Conservation (phyloP, 306 rosid species). For the Carpinus fangiana region DNA sequence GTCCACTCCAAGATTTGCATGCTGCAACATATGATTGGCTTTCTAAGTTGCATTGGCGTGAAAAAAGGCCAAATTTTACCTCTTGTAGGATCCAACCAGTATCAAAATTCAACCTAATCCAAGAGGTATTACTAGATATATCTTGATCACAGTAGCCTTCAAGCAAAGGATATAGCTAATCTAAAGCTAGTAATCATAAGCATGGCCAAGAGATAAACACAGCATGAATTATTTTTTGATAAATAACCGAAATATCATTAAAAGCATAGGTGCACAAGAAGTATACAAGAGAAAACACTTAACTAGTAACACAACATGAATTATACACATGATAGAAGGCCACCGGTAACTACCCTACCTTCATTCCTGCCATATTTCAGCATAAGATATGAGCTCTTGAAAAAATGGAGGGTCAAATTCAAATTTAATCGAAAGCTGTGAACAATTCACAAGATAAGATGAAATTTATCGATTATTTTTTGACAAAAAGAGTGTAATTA, state of each 20-base stretch:
- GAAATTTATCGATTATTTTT: too few relatives aligned
- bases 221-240: background rate
- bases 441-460: background rate
- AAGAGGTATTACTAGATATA: background rate
- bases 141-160: background rate
- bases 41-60: background rate
- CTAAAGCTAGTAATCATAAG: background rate
- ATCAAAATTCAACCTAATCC: background rate
- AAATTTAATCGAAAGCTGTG: background rate
- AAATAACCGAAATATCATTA: too few relatives aligned
- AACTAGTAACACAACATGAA: background rate
- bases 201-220: background rate
- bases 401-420: background rate
- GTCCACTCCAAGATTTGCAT: background rate
- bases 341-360: background rate
- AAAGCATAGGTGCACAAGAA: too few relatives aligned
- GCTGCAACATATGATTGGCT: background rate
- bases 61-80: background rate
- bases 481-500: background rate
- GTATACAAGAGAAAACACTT: too few relatives aligned
- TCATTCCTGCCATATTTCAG: background rate
- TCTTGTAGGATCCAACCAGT: background rate
- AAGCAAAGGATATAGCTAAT: background rate
- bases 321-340: background rate
- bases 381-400: background rate